These are phyloP conservation scores for Vaccinium corymbosum DNA, from an alignment of 148 eudicot species.

Conservation along the genomic window DNA sequence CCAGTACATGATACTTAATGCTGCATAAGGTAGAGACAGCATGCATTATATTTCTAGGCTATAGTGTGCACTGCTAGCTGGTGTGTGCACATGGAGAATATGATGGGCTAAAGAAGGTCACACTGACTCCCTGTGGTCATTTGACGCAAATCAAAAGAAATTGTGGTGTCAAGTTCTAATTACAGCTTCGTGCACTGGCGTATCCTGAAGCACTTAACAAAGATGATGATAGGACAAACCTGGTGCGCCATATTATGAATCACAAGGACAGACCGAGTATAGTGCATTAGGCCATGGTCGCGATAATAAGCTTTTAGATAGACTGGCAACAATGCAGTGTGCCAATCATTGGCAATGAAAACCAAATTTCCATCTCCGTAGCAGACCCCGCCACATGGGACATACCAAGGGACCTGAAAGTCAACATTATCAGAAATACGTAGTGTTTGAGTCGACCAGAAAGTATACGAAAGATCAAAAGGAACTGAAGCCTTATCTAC, in stretches of 20 bases:
- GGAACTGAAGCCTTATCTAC: neutral
- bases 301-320: conserved; percentile 96
- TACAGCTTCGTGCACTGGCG: neutral
- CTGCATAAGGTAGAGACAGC: neutral
- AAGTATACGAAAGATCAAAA: neutral
- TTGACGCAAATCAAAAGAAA: neutral
- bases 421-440: neutral
- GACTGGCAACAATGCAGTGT: conserved; percentile 90
- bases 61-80: neutral
- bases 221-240: conserved; percentile 39
- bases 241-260: conserved; percentile 97
- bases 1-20: neutral
- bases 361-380: conserved; percentile 98
- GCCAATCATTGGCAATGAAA: conserved; percentile 99
- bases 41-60: neutral
- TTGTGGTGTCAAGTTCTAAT: neutral
- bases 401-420: conserved; percentile 93
- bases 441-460: neutral
- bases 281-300: conserved; percentile 78
- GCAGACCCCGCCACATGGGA: conserved; percentile 95
- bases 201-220: neutral
- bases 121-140: neutral
- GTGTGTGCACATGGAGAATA: neutral
- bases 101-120: neutral
- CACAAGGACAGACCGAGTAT: conserved; percentile 81